Evolutionary conservation across 106 monocot genomes (phyloP), one percentile per base, ranked within the genome.

Genomic region (Posidonia australis): DNA sequence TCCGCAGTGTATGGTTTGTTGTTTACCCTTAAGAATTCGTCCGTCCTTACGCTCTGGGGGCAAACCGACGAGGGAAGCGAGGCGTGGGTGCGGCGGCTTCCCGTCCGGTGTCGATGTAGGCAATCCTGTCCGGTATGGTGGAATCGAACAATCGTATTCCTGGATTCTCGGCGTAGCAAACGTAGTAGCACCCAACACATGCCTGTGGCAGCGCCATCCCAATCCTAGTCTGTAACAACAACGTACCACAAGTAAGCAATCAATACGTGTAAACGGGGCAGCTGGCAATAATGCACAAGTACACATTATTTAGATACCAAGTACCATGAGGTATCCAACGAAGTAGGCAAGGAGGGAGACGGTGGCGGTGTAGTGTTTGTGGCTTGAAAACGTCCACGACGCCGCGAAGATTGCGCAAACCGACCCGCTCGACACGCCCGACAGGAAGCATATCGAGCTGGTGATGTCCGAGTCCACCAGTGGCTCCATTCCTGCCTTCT

Each of bases 201-300:
- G 98, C 98, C 30, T 98, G 85, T 2, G 85, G 80, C 84, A 98
- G 46, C 28, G 98, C 98, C 98, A 98, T 98, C 7, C 78, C 98
- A 13, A 98, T 98, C 67, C 98, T 64, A 14, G 98, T 98, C 92
- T 92, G 82, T 51, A 17, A 46, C 25, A 54, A 18, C 1, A 56
- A 24, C 28, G 10, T 3, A 7, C n/a, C 27, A n/a, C n/a, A n/a
- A n/a, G n/a, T n/a, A n/a, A n/a, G n/a, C n/a, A n/a, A n/a, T n/a
- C n/a, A n/a, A n/a, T n/a, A n/a, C n/a, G n/a, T n/a, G n/a, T n/a
- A n/a, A n/a, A n/a, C n/a, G n/a, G n/a, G n/a, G n/a, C n/a, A n/a
- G n/a, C n/a, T n/a, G n/a, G n/a, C n/a, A n/a, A n/a, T n/a, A n/a
- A n/a, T n/a, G n/a, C n/a, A n/a, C n/a, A n/a, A n/a, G n/a, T n/a